phyloP scores from a whole-genome alignment of 768 basidiomycete species.

The Suillus subalutaceus region DNA sequence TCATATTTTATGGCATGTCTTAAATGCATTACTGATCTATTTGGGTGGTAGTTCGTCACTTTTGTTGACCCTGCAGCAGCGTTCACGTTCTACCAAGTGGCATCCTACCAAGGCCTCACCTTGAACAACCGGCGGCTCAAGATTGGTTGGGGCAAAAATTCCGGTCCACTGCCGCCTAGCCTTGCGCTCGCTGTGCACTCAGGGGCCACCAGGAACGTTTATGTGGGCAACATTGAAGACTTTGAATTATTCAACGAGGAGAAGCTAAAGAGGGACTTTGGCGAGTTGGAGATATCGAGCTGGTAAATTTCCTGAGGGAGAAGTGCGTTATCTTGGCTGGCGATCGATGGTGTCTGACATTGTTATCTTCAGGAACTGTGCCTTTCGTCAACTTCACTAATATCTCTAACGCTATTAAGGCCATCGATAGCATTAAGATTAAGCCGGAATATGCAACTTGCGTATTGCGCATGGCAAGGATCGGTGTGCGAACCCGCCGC shows the following conservation, averaged over 20 bases:
- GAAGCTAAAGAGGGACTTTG: conserved; percentile 89
- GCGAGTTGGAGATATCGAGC: conserved; percentile 96
- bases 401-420: conserved; percentile 94
- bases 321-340: conserved; percentile 50
- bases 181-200: conserved; percentile 88
- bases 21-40: conserved; percentile 10
- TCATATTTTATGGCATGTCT: conserved; percentile 20
- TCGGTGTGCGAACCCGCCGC: conserved; percentile 90
- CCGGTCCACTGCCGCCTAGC: conserved; percentile 81
- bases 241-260: conserved; percentile 92
- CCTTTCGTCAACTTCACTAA: conserved; percentile 97
- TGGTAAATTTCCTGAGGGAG: conserved; percentile 94
- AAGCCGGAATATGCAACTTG: conserved; percentile 87
- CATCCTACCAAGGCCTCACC: conserved; percentile 85
- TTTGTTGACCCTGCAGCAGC: conserved; percentile 95
- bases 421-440: conserved; percentile 93
- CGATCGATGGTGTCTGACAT: conserved; percentile 7
- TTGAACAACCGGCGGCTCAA: conserved; percentile 94
- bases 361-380: conserved; percentile 71
- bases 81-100: conserved; percentile 92
- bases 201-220: conserved; percentile 96
- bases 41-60: conserved; percentile 75
- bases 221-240: conserved; percentile 94
- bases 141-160: conserved; percentile 98
- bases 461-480: conserved; percentile 96